Conservation (phyloP, 2,329 filamentous ascomycete species). For the Trichophaea hybrida region DNA sequence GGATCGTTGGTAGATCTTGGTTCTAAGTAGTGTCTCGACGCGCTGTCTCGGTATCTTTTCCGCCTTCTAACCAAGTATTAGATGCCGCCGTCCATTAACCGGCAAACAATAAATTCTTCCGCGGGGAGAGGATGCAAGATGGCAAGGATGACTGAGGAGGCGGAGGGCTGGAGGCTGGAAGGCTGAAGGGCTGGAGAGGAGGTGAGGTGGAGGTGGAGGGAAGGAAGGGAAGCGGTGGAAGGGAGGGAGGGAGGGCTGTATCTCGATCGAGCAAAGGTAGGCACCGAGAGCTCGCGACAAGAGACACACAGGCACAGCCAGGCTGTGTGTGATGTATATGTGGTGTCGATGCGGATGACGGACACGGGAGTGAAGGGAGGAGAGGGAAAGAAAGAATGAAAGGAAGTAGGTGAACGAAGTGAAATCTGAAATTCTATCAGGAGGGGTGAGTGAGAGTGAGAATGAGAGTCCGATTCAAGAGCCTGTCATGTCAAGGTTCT, state of each 20-base stretch:
- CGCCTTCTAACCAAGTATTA: background rate
- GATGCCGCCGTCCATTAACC: background rate
- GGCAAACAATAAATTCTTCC: background rate
- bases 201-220: background rate
- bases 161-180: background rate
- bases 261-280: background rate
- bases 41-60: conserved; percentile 4
- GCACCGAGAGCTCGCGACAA: background rate
- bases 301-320: background rate
- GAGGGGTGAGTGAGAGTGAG: background rate
- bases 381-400: background rate
- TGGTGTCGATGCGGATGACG: background rate
- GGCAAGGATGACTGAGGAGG: background rate
- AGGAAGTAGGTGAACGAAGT: background rate
- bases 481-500: conserved; percentile 3
- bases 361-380: background rate
- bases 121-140: background rate
- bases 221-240: background rate
- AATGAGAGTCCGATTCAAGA: background rate
- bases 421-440: background rate
- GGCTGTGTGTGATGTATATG: background rate
- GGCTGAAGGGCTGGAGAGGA: background rate
- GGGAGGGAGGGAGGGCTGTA: background rate
- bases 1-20: conserved; percentile 3
- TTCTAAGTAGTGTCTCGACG: background rate